A percentile compares a stretch with the other conserved stretches of the same genome.
These are phyloP conservation scores for Vitis hybrid DNA, from an alignment of 177 flowering plant species.

Conservation along the genomic window DNA sequence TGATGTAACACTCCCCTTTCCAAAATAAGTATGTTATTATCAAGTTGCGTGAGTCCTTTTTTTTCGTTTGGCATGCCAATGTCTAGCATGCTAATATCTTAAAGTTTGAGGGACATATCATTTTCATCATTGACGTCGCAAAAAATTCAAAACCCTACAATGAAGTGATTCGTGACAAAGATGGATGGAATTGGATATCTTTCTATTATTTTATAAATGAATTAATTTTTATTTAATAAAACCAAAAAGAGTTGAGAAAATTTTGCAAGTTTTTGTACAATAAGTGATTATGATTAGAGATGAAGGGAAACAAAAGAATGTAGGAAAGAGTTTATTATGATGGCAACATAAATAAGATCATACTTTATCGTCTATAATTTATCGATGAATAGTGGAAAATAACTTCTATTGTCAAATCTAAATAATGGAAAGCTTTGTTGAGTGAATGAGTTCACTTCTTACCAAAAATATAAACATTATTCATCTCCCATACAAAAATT, in stretches of 20 bases:
- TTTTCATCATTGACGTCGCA: background rate
- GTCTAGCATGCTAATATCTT: too few relatives aligned
- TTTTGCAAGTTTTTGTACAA: background rate
- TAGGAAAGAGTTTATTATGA: background rate
- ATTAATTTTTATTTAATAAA: background rate
- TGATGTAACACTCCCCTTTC: background rate
- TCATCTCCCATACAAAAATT: background rate
- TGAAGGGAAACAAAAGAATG: too few relatives aligned
- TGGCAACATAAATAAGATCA: background rate
- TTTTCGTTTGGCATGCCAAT: background rate
- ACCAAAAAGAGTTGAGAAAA: background rate
- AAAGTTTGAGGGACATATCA: background rate
- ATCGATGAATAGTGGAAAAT: too few relatives aligned
- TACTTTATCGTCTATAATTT: too few relatives aligned
- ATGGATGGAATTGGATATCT: background rate
- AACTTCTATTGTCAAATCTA: too few relatives aligned
- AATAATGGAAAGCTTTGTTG: too few relatives aligned
- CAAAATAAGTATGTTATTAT: background rate
- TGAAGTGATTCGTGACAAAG: background rate
- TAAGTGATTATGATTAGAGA: too few relatives aligned
- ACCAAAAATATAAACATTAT: too few relatives aligned
- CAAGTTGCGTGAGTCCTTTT: background rate
- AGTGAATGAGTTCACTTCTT: too few relatives aligned
- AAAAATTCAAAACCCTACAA: background rate
- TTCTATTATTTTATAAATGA: background rate